Evolutionary conservation across 2,329 filamentous ascomycete species (phyloP), one percentile per base, ranked within the genome.

Genomic region (Colletotrichum scovillei): DNA sequence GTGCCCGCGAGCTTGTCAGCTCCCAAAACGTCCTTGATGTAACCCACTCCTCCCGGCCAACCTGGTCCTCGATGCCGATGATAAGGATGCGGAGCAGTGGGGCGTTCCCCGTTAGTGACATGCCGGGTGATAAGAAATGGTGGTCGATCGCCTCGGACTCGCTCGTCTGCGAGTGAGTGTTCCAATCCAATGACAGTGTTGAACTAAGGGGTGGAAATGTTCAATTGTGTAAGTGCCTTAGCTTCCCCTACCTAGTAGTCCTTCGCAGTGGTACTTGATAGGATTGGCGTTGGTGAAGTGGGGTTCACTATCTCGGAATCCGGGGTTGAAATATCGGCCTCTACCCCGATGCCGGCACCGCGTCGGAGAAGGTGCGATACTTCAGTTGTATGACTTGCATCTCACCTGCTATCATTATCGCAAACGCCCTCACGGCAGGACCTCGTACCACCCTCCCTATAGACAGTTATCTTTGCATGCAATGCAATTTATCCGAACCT

Each of bases 311-410:
- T 32, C 11, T 28, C 52, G 24, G 5, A 38, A 32, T 0, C 30
- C 56, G 22, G 52, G 35, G 59, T 58, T 16, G 19, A 28, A 49
- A 26, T 14, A 26, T 69, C 52, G 67, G 67, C 60, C 35, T 28
- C 16, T 8, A n/a, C 67, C 67, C 60, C 67, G 60, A 65, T 69
- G 67, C 67, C 60, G 60, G 59, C 60, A 46, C 59, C 67, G 53
- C 5, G 60, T 65, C 67, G 67, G 52, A 65, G 3, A 38, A n/a
- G 49, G 52, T 12, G 52, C 67, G 67, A 69, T 52, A 58, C 26
- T 24, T 52, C 16, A 52, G 22, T 38, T 11, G 26, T 2, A 9
- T 32, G 3, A n/a, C 58, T 26, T 57, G 42, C 42, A 49, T 3
- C 26, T 65, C 28, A 52, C 35, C 49, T 35, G 35, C 52, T 30